Evolutionary conservation across 1,139 yeast species (phyloP), one percentile per base, ranked within the genome.

Genomic region (Kodamaea fungicola): DNA sequence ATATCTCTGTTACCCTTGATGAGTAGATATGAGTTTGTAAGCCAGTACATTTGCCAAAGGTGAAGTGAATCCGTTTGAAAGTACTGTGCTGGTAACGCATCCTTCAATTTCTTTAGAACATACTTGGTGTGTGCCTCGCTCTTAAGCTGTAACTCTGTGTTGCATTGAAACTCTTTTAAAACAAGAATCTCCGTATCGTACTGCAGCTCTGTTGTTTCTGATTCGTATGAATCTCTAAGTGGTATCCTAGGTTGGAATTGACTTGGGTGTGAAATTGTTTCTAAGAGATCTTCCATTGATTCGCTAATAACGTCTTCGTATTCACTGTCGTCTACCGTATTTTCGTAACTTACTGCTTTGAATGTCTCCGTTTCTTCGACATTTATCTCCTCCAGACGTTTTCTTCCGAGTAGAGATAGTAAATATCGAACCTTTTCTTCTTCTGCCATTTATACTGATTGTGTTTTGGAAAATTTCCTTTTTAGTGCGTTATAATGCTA

Each of bases 31-130:
- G 89, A 69, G 54, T 88, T 89, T 30, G 76, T 52, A 2, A 83
- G 61, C 98, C 98, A 92, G 58, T 86, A 90, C 2, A 84, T 45
- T 58, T 92, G 64, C 98, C 98, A 94, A 0, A 96, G 82, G 44
- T 85, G 90, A 19, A 95, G 85, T 0, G 97, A 92, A 59, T 92
- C 97, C 33, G 87, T 65, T 0, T 67, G 62, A 34, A 63, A 59
- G 59, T 70, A 75, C 31, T 61, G 52, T 2, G 57, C 48, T 0
- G 89, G 84, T 22, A 85, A 67, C 22, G 71, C 66, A 22, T 56
- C 59, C 13, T 43, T 47, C 19, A 85, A 60, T 32, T 70, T 67
- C 21, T 35, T 40, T 22, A 43, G 41, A 7, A 54, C 33, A 37
- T 51, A 60, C 5, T 31, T 31, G n/a, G 42, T 31, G 40, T 57